phyloP scores from a whole-genome alignment of 306 rosid genomes.

The Herpetospermum pedunculosum region DNA sequence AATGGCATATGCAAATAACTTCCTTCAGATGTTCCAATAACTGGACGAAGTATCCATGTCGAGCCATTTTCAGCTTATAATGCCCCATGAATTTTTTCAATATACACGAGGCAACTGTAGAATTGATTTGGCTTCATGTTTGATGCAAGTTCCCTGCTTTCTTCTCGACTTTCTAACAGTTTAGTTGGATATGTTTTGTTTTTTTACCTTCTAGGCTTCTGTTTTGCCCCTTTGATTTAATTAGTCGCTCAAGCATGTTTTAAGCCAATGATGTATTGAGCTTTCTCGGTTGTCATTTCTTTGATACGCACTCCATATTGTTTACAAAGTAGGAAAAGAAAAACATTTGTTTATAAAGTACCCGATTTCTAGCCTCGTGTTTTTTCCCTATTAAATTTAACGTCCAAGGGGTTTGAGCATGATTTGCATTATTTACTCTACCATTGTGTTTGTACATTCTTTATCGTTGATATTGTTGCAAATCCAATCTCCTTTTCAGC shows the following conservation, averaged over 20 bases:
- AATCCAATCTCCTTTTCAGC: background rate
- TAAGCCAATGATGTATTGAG: background rate
- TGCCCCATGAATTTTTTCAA: too few species aligned
- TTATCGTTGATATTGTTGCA: background rate
- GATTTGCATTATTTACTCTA: background rate
- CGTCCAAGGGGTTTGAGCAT: background rate
- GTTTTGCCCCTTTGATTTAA: background rate
- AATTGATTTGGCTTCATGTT: background rate
- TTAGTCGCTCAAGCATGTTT: background rate
- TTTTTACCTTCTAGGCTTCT: constrained; percentile 1
- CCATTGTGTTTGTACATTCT: background rate
- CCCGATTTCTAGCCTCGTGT: background rate
- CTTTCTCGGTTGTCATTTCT: background rate
- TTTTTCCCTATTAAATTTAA: background rate
- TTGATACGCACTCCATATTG: background rate
- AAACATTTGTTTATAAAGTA: background rate
- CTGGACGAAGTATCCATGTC: background rate
- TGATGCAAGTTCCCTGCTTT: background rate
- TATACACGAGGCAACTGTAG: background rate
- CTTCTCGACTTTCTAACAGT: background rate
- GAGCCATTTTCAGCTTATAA: background rate
- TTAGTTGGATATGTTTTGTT: background rate
- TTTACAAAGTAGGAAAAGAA: background rate
- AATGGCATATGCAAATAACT: constrained; percentile 95
- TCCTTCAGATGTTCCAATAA: constrained; percentile 69